Evolutionary conservation across 805 yeast species (phyloP), one percentile per base, ranked within the genome.

Genomic region (Groenewaldozyma salmanticensis): DNA sequence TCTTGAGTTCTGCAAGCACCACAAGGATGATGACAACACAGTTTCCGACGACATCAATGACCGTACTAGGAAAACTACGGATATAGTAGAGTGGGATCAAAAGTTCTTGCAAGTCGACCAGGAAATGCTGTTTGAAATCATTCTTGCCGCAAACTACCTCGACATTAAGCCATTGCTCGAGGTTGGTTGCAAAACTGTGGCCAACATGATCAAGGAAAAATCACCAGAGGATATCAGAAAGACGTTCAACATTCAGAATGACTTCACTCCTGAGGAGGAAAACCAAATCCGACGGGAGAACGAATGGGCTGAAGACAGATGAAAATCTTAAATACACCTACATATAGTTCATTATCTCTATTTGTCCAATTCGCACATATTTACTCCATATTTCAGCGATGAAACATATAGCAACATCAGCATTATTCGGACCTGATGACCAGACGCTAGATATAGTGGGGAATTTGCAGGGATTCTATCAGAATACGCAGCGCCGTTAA

Each of bases 1-100:
- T n/a, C 69, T 90, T 40, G 95, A 90, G 59, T 90, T 96, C 94
- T 87, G 96, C 54, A 94, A 84, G 56, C 92, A 90, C 60, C 96
- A 90, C 68, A 82, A 80, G 60, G 58, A 64, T 40, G 87, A 84
- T 58, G 74, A 82, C 6, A 69, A 68, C 16, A 54, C 59, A 36
- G 83, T 84, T 16, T 86, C 79, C 47, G 88, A 80, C 40, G 95
- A 85, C 48, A 88, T 81, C 40, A 94, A 85, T 51, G 60, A 62
- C 39, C 54, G 59, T 27, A 47, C 54, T 47, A 77, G 82, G 59
- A 84, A 83, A 58, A 72, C 90, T n/a, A 86, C 87, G 2, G 96
- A 95, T 3, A 86, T 90, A 39, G 90, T 82, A 47, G 87, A 87
- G 36, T 90, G 97, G 97, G 97, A 90, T 64, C 83, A 84, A 61